Evolutionary conservation across 2,329 filamentous ascomycete species (phyloP), one percentile per base, ranked within the genome.

Genomic region (Ustilaginoidea virens): DNA sequence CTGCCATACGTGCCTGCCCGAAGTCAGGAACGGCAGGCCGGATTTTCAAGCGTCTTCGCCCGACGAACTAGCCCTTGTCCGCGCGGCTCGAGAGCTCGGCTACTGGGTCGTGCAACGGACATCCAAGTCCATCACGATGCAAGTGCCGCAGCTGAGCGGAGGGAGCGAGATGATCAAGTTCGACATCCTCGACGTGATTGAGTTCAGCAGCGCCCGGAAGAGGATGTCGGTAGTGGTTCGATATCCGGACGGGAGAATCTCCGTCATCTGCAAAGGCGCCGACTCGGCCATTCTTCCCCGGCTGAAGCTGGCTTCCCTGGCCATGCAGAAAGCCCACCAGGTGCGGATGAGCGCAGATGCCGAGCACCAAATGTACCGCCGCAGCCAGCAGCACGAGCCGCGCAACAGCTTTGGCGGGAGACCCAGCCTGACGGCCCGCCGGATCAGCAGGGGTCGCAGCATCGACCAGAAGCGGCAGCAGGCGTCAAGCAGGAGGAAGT

Each of bases 1-100:
- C 1, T 94, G 87, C 40, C 86, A 96, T 47, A 92, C 85, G 1
- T 93, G 85, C 46, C 60, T 93, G 15, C 86, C 87, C 0, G 86
- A 96, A 47, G 60, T 74, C 25, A 70, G 47, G 7, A 64, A 78
- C 41, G 83, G 78, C 4, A 59, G 71, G 21, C 65, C 80, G n/a
- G 69, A 76, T 6, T 94, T 81, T 44, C 86, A 93, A 52, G 81
- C 86, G 11, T 79, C 85, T 0, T 93, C 85, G 0, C 86, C 86
- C 0, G 86, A 94, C 46, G 86, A 94, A 47, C 58, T 92, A 28
- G 86, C 86, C 6, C 63, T 94, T 17, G 82, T 93, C 0, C 66
- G 71, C 40, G 86, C 85, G 9, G 85, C 86, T 0, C 74, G 83
- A 43, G 85, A 94, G 40, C 64, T 94, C 20, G 86, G 83, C 0